These are phyloP conservation scores for Boechera divaricarpa DNA, from an alignment of 345 rosid genomes.

Conservation along the genomic window DNA sequence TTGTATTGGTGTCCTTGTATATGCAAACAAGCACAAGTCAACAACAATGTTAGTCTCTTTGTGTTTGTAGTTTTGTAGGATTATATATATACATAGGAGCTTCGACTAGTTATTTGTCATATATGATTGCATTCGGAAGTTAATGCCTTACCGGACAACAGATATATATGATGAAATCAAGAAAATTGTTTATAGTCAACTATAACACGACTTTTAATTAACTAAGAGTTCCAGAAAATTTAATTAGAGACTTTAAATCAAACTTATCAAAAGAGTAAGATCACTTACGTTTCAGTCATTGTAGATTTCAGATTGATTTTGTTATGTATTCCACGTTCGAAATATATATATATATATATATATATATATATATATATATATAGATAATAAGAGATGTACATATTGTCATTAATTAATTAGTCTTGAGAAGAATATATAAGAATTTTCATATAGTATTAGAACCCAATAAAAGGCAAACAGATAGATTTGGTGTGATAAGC, in stretches of 20 bases:
- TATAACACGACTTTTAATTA: slow-evolving; percentile 36
- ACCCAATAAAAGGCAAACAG: neutral
- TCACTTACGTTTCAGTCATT: neutral
- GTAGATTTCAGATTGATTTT: neutral
- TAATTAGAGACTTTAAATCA: neutral
- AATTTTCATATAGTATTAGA: neutral
- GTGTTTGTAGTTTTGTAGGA: slow-evolving; percentile 41
- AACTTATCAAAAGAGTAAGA: neutral
- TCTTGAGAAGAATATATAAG: neutral
- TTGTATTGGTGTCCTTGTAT: slow-evolving; percentile 39
- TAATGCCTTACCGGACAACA: slow-evolving; percentile 38
- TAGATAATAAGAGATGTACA: neutral
- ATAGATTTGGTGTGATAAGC: neutral
- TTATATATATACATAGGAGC: slow-evolving; percentile 25
- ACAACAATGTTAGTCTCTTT: slow-evolving; percentile 43
- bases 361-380: too few relatives aligned
- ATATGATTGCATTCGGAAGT: slow-evolving; percentile 40
- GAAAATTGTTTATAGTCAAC: slow-evolving; percentile 31
- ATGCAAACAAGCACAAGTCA: slow-evolving; percentile 46
- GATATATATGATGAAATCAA: slow-evolving; percentile 34
- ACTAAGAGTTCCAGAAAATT: neutral
- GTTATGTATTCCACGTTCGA: neutral
- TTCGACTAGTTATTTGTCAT: slow-evolving; percentile 38
- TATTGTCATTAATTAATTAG: neutral
- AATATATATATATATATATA: too few relatives aligned